Evolutionary conservation across 2,329 filamentous ascomycete species (phyloP).

Genomic region (Neobulgaria alba): DNA sequence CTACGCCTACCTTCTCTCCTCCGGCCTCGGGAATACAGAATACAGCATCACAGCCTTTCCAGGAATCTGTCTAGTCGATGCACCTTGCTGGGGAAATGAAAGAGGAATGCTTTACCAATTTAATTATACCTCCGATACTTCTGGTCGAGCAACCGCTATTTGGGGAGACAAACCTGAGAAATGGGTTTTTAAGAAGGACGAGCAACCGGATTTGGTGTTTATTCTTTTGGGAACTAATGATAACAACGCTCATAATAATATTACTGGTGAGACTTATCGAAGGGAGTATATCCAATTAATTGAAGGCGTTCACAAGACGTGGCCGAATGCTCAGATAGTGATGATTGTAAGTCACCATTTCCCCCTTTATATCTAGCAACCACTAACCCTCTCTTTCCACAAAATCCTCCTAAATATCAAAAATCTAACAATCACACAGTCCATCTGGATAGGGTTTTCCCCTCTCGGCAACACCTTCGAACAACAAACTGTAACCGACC

Average conservation of each 20-base stretch:
- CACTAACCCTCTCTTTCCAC: no score
- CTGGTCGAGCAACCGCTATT: constrained; percentile 13
- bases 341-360: constrained; percentile 38
- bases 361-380: constrained; percentile 11
- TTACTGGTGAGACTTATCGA: constrained; percentile 32
- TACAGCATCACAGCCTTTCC: constrained; percentile 50
- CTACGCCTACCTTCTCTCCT: no score
- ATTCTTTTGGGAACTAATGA: constrained; percentile 42
- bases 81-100: constrained; percentile 45
- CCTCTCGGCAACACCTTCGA: constrained; percentile 42
- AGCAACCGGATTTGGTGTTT: constrained; percentile 36
- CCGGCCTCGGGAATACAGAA: constrained; percentile 49
- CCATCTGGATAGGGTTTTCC: constrained; percentile 45
- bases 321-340: constrained; percentile 37
- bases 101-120: constrained; percentile 46
- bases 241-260: constrained; percentile 34
- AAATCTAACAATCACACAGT: no score
- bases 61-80: constrained; percentile 47
- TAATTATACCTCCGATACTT: constrained; percentile 48
- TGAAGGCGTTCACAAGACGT: constrained; percentile 38
- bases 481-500: no score
- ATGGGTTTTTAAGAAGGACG: constrained; percentile 37
- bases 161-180: constrained; percentile 34
- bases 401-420: no score
- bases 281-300: constrained; percentile 37